Conservation (phyloP, 1,284 basidiomycete genomes). For the Rhodotorula sp. region DNA sequence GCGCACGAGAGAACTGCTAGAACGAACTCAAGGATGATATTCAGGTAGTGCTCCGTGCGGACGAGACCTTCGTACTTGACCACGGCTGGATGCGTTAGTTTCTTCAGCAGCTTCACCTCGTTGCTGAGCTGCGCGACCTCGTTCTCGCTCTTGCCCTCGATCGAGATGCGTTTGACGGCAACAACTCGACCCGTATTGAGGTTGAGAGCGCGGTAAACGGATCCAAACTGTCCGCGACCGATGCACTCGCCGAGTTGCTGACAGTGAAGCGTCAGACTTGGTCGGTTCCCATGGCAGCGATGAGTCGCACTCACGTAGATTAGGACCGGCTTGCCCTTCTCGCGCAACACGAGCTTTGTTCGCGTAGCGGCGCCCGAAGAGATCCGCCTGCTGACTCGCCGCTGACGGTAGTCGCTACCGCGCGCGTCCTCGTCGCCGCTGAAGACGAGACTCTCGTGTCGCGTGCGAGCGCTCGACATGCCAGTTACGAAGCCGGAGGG, state of each 20-base stretch:
- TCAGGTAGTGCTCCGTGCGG: slow-evolving; percentile 79
- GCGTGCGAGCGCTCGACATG: slow-evolving; percentile 44
- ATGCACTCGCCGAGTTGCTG: slow-evolving; percentile 96
- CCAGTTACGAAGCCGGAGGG: slow-evolving; percentile 46
- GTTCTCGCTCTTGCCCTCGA: slow-evolving; percentile 82
- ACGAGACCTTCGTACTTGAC: slow-evolving; percentile 95
- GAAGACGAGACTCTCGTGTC: slow-evolving; percentile 18
- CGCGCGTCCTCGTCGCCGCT: background rate
- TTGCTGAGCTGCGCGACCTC: slow-evolving; percentile 77
- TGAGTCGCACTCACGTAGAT: slow-evolving; percentile 68
- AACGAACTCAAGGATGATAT: slow-evolving; percentile 85
- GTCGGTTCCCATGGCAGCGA: slow-evolving; percentile 2
- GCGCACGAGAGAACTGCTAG: rapidly evolving
- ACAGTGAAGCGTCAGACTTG: slow-evolving; percentile 20
- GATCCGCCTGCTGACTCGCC: slow-evolving; percentile 66
- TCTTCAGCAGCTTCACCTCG: slow-evolving; percentile 86
- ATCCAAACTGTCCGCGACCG: slow-evolving; percentile 91
- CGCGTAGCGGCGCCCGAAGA: slow-evolving; percentile 57
- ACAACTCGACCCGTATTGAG: slow-evolving; percentile 90
- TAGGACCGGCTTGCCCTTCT: slow-evolving; percentile 73
- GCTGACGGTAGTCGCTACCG: slow-evolving; percentile 53
- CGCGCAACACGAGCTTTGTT: slow-evolving; percentile 73
- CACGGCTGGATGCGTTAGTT: slow-evolving; percentile 84
- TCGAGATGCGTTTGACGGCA: slow-evolving; percentile 84
- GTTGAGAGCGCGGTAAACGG: slow-evolving; percentile 90